Percentiles rank a stretch among this genome's conserved stretches.
phyloP scores from a whole-genome alignment of 2,329 filamentous ascomycete genomes.

The Amphichorda felina region DNA sequence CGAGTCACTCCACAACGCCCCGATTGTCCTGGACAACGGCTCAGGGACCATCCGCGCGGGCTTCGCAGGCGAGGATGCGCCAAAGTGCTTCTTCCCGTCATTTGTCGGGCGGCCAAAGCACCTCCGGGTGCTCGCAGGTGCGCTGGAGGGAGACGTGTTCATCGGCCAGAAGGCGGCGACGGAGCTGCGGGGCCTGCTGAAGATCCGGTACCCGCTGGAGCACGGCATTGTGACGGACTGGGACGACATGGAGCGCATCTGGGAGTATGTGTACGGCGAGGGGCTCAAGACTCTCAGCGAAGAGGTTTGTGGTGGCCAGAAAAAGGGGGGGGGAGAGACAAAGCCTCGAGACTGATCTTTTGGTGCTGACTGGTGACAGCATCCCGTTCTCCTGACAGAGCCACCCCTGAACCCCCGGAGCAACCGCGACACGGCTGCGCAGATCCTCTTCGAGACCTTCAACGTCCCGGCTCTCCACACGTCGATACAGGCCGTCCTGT shows the following conservation, averaged over 20 bases:
- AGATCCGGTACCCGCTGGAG: conserved; percentile 91
- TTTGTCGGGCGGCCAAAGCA: conserved; percentile 97
- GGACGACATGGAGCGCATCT: conserved; percentile 99
- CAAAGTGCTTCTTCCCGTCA: conserved; percentile 95
- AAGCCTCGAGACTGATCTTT: too few species aligned
- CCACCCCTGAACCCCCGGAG: conserved; percentile 88
- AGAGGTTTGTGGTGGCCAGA: conserved; percentile 46
- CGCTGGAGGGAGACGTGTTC: conserved; percentile 91
- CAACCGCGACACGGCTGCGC: conserved; percentile 91
- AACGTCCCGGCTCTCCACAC: conserved; percentile 95
- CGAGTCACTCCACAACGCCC: conserved; percentile 79
- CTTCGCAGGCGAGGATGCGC: conserved; percentile 90
- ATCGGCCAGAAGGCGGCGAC: conserved; percentile 83
- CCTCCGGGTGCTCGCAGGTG: conserved; percentile 86
- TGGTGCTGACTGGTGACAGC: conserved; percentile 39
- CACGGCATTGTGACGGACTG: conserved; percentile 98
- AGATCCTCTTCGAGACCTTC: conserved; percentile 98
- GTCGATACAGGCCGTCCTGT: conserved; percentile 93
- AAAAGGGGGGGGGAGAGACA: background rate
- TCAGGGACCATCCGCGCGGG: conserved; percentile 95
- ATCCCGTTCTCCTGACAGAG: conserved; percentile 92
- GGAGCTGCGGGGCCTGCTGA: conserved; percentile 82
- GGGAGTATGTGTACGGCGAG: conserved; percentile 95
- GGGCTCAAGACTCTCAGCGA: conserved; percentile 94
- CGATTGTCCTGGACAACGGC: conserved; percentile 97